Base-by-base conservation (phyloP, 352 stramenopile genomes). In the Globisporangium barbulae region DNA sequence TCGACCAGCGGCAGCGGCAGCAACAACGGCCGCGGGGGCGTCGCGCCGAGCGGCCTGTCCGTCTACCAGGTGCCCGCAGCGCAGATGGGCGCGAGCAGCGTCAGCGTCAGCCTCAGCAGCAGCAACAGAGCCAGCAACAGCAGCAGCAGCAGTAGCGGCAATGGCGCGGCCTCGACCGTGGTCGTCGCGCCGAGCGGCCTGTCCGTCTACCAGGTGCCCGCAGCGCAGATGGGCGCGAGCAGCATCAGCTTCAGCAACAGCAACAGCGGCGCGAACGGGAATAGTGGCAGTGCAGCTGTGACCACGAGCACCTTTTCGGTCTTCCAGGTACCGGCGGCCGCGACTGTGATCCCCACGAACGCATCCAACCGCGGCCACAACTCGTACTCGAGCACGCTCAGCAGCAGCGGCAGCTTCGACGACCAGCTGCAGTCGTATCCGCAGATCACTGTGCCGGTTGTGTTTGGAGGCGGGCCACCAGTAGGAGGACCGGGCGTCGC, bases 261-360 rank as follows among this genome's bases (percentile, higher is more conserved):
- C 47, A 22, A 41, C 33, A 41, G 13, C n/a, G 12, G 22, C 49
- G 28, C 17, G 25, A 31, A 50, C 45, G 12, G 21, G 28, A 49
- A 57, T 25, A 22, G 37, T 12, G 31, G 35, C 22, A 15, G 48
- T 12, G 47, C 47, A 22, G 12, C 50, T 25, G 59, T 49, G 44
- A 35, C 44, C 17, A 37, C 64, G 62, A 76, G 70, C 64, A 82
- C 45, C 78, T 91, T 91, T 67, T 79, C 75, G 25, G 75, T 88
- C 44, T 91, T 91, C 64, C 82, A 84, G 69, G 82, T 89, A 33
- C 82, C 82, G 9, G 78, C 65, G 25, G 61, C 69, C 5, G 45
- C 52, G 13, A 30, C 50, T 10, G 52, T 60, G 19, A 37, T 64
- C 33, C 56, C 71, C 35, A 15, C 8, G 58, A 31, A 61, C 61